phyloP scores from a whole-genome alignment of 164 flowering plant genomes.

The Warburgia ugandensis region DNA sequence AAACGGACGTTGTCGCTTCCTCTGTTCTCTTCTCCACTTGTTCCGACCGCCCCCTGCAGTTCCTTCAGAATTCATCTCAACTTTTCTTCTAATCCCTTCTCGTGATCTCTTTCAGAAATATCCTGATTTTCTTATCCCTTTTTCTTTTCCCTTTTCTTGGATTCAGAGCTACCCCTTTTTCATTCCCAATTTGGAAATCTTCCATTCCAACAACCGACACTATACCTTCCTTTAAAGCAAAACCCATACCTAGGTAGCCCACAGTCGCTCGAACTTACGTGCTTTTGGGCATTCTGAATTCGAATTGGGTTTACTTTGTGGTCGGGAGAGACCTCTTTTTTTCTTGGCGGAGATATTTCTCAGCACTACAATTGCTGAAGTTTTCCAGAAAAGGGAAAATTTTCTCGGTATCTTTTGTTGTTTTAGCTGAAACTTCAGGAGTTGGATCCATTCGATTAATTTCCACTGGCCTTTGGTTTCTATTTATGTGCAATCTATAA shows the following conservation, averaged over 20 bases:
- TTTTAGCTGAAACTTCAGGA: too few species aligned
- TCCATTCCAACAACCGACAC: slow-evolving; percentile 9
- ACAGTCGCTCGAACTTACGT: background rate
- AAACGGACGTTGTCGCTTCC: slow-evolving; percentile 34
- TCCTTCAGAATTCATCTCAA: background rate
- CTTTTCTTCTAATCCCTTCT: background rate
- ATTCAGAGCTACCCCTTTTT: slow-evolving; percentile 5
- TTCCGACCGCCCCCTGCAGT: background rate
- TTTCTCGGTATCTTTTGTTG: too few species aligned
- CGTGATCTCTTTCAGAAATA: background rate
- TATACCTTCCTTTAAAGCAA: slow-evolving; percentile 6
- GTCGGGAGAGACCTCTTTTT: too few species aligned
- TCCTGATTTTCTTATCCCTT: background rate
- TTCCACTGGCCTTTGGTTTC: too few species aligned
- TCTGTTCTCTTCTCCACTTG: slow-evolving; percentile 29
- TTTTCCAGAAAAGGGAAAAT: too few species aligned
- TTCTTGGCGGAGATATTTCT: too few species aligned
- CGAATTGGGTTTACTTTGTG: slow-evolving; percentile 6
- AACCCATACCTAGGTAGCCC: slow-evolving; percentile 3
- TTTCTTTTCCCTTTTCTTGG: background rate
- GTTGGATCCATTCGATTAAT: too few species aligned
- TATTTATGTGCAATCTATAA: too few species aligned
- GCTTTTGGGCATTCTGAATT: slow-evolving; percentile 1
- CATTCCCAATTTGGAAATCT: slow-evolving; percentile 13
- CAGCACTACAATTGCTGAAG: too few species aligned